These are phyloP conservation scores for Cladosporium sp. DNA, from an alignment of 2,329 filamentous ascomycete genomes.

Conservation along the genomic window DNA sequence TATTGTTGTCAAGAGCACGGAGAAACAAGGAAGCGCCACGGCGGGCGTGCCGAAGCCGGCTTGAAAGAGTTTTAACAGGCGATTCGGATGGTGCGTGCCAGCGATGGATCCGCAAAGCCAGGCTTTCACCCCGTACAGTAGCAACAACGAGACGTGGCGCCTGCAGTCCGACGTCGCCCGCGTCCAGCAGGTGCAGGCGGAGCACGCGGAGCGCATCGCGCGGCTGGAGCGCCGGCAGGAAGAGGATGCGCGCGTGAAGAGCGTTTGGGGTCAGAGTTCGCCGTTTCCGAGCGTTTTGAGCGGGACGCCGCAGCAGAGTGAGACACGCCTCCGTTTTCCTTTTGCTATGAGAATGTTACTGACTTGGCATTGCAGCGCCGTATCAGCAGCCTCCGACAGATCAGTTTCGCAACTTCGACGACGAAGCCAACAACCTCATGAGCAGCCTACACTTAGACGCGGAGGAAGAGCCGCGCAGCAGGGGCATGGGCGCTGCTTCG, in stretches of 20 bases:
- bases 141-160: slow-evolving; percentile 55
- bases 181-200: slow-evolving; percentile 53
- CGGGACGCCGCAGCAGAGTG: slow-evolving; percentile 79
- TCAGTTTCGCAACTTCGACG: slow-evolving; percentile 85
- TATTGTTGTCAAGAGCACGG: not conserved
- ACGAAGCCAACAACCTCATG: slow-evolving; percentile 72
- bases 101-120: slow-evolving; percentile 57
- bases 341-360: not conserved
- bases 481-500: slow-evolving; percentile 69
- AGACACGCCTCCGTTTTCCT: slow-evolving; percentile 25
- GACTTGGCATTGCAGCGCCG: slow-evolving; percentile 51
- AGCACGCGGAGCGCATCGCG: slow-evolving; percentile 56
- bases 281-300: slow-evolving; percentile 82
- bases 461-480: slow-evolving; percentile 75
- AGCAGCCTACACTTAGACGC: slow-evolving; percentile 77
- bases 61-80: slow-evolving; percentile 12
- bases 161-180: slow-evolving; percentile 57
- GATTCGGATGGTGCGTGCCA: slow-evolving; percentile 17
- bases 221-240: slow-evolving; percentile 57
- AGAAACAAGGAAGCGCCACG: not conserved
- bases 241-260: slow-evolving; percentile 64
- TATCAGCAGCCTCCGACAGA: slow-evolving; percentile 73
- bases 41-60: slow-evolving; percentile 11
- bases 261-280: slow-evolving; percentile 77
- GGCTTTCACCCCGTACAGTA: slow-evolving; percentile 52